Evolutionary conservation across 495 filamentous ascomycete genomes (phyloP).

Genomic region (Parathielavia appendiculata): DNA sequence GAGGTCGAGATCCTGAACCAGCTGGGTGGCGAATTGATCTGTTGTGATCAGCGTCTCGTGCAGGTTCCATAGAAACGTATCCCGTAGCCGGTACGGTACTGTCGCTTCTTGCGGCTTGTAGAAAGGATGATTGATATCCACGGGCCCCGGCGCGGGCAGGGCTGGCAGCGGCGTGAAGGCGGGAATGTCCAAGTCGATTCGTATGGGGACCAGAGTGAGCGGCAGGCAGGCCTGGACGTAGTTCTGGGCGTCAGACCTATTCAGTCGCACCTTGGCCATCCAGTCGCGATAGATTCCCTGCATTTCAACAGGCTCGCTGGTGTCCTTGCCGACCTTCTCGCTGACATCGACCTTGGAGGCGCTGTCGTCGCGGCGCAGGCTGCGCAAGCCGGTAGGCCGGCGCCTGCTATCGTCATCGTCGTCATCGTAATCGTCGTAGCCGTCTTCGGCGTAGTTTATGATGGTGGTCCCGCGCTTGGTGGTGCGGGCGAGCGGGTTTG

Average conservation of each 20-base stretch:
- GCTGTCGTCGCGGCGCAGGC: slow-evolving; percentile 71
- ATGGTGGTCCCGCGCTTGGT: slow-evolving; percentile 95
- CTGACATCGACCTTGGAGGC: slow-evolving; percentile 50
- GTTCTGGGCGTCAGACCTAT: slow-evolving; percentile 64
- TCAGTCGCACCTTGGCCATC: slow-evolving; percentile 67
- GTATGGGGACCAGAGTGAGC: slow-evolving; percentile 87
- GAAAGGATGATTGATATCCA: slow-evolving; percentile 55
- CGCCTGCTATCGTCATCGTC: slow-evolving; percentile 71
- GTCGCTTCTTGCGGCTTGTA: slow-evolving; percentile 72
- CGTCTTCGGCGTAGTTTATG: slow-evolving; percentile 96
- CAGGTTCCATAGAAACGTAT: slow-evolving; percentile 95
- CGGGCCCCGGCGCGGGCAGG: slow-evolving; percentile 58
- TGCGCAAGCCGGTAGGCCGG: slow-evolving; percentile 79
- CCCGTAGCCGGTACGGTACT: slow-evolving; percentile 79
- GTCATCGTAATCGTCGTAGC: slow-evolving; percentile 89
- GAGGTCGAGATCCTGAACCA: slow-evolving; percentile 92
- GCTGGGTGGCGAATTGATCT: slow-evolving; percentile 84
- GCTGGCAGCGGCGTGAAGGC: slow-evolving; percentile 69
- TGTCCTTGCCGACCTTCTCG: slow-evolving; percentile 81
- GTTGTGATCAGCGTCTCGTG: slow-evolving; percentile 92
- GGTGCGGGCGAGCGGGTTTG: slow-evolving; percentile 68
- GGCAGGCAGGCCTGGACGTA: slow-evolving; percentile 81
- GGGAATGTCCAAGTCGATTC: slow-evolving; percentile 88
- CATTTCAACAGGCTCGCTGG: slow-evolving; percentile 69
- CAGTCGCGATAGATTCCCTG: slow-evolving; percentile 92